A percentile compares a stretch with the other conserved stretches of the same genome.
Conservation (phyloP, 2,329 filamentous ascomycete genomes). For the Graphiopsis chlorocephala region DNA sequence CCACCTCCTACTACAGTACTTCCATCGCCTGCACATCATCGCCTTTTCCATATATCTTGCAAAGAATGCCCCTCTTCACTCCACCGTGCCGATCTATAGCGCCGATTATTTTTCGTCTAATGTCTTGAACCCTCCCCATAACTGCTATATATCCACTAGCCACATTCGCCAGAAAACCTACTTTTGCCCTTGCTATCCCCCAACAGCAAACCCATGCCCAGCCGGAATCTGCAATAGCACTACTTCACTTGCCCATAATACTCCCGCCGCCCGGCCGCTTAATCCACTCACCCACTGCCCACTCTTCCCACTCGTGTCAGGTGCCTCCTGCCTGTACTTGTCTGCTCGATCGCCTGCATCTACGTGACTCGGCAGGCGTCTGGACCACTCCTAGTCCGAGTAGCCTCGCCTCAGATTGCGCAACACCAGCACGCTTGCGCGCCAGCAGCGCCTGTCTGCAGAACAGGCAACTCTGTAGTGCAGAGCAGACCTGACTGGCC, state of each 20-base stretch:
- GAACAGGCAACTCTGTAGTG: neutral
- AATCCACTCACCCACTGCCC: neutral
- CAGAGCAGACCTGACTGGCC: neutral
- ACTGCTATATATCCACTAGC: neutral
- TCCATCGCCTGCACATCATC: neutral
- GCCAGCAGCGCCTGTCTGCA: neutral
- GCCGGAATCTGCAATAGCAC: neutral
- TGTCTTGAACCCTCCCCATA: constrained; percentile 8
- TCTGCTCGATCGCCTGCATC: constrained; percentile 12
- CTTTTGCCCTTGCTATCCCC: neutral
- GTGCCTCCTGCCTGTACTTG: neutral
- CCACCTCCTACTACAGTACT: neutral
- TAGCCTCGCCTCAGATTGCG: neutral
- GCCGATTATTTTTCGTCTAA: neutral
- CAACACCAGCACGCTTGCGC: neutral
- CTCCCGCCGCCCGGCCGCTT: neutral
- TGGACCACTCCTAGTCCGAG: constrained; percentile 1
- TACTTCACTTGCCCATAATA: neutral
- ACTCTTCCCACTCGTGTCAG: neutral
- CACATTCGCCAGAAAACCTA: neutral
- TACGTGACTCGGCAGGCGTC: constrained; percentile 9
- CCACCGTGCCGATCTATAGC: neutral
- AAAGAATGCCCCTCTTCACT: neutral
- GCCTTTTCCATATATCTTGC: neutral
- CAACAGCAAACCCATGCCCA: neutral